These are phyloP conservation scores for Pseudonitzschia delicatissima DNA, from an alignment of 108 stramenopile genomes.

Conservation along the genomic window DNA sequence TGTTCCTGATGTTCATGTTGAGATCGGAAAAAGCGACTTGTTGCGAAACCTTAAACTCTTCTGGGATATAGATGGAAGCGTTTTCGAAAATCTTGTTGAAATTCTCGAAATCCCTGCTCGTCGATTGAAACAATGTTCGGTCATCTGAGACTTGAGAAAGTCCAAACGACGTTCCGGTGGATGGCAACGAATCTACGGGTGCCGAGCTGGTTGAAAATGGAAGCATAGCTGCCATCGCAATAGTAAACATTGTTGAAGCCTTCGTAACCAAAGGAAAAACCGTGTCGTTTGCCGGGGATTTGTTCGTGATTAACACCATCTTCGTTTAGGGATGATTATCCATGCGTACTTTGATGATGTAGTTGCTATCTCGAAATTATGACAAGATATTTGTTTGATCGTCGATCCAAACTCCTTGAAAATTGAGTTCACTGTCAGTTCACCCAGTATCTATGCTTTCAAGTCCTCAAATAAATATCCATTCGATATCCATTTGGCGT, in stretches of 20 bases:
- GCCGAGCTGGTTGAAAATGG: neutral
- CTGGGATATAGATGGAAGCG: conserved; percentile 22
- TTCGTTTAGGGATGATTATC: too few relatives aligned
- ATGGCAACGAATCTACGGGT: neutral
- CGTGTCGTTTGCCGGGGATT: neutral
- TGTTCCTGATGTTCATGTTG: conserved; percentile 16
- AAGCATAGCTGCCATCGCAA: neutral
- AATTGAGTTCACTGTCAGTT: too few relatives aligned
- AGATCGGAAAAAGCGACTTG: conserved; percentile 11
- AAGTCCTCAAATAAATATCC: too few relatives aligned
- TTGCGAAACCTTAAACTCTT: conserved; percentile 20
- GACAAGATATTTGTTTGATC: too few relatives aligned
- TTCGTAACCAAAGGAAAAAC: neutral
- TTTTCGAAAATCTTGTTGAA: conserved; percentile 30
- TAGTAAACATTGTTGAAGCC: neutral
- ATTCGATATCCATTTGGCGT: neutral
- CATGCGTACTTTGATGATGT: too few relatives aligned
- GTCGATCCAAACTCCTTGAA: too few relatives aligned
- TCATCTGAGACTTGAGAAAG: too few relatives aligned
- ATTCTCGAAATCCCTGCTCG: conserved; percentile 18
- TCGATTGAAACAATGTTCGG: neutral
- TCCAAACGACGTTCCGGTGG: too few relatives aligned
- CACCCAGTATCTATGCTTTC: too few relatives aligned
- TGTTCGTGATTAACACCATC: conserved; percentile 3
- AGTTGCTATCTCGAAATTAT: too few relatives aligned